Percentiles rank a stretch among this genome's conserved stretches.
These are phyloP conservation scores for Eucalyptus grandis DNA, from an alignment of 345 rosid species.

Conservation along the genomic window DNA sequence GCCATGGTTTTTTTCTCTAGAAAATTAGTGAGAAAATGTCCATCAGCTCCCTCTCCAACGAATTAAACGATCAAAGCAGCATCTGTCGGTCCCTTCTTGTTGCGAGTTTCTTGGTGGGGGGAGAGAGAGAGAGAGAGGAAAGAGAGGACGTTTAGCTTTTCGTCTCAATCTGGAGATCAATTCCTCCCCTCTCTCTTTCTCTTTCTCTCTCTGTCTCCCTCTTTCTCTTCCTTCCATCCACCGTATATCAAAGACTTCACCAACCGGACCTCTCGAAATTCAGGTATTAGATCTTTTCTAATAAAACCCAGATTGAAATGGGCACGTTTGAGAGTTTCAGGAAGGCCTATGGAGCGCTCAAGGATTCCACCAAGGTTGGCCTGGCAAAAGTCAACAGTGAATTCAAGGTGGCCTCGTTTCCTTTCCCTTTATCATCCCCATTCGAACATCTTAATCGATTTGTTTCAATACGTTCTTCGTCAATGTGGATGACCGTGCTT, in stretches of 20 bases:
- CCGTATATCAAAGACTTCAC: neutral
- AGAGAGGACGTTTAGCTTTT: neutral
- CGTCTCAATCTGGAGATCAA: neutral
- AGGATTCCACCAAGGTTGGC: constrained; percentile 95
- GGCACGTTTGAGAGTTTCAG: constrained; percentile 75
- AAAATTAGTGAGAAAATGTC: neutral
- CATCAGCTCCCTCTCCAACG: neutral
- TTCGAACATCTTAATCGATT: neutral
- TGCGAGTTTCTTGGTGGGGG: constrained; percentile 3
- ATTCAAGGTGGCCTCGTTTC: constrained; percentile 47
- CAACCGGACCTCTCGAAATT: neutral
- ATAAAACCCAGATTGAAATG: constrained; percentile 11
- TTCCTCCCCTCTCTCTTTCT: neutral
- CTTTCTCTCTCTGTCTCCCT: neutral
- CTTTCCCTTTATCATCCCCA: neutral
- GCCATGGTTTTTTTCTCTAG: neutral
- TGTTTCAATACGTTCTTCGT: neutral
- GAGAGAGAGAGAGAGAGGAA: neutral
- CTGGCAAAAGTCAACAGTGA: constrained; percentile 99
- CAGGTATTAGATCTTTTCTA: neutral
- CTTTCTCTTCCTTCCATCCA: neutral
- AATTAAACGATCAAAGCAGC: neutral
- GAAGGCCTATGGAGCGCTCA: constrained; percentile 95
- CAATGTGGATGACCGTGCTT: neutral
- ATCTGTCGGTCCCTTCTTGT: neutral